Evolutionary conservation across 148 eudicot genomes (phyloP).

Genomic region (Persicaria tinctoria): DNA sequence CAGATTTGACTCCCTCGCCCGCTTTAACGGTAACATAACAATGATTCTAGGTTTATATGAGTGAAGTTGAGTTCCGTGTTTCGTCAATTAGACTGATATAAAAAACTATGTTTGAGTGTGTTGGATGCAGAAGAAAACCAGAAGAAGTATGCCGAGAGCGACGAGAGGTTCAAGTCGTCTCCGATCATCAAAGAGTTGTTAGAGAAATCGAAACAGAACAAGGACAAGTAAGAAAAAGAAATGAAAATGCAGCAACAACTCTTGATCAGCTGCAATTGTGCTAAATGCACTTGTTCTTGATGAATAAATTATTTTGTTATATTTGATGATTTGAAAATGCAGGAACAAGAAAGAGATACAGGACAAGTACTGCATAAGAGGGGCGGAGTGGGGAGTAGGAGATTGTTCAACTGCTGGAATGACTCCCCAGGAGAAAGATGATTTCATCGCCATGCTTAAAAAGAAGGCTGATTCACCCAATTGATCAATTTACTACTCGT

Average conservation of each 20-base stretch:
- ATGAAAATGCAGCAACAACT: background rate
- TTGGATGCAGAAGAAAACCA: conserved; percentile 69
- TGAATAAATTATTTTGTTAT: background rate
- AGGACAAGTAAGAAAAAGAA: conserved; percentile 51
- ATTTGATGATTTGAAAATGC: conserved; percentile 9
- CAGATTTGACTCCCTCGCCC: conserved; percentile 54
- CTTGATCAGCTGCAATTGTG: background rate
- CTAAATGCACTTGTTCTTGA: background rate
- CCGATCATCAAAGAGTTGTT: conserved; percentile 84
- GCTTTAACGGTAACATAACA: conserved; percentile 45
- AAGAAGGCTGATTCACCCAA: conserved; percentile 35
- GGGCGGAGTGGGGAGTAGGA: conserved; percentile 99
- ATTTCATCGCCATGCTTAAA: conserved; percentile 71
- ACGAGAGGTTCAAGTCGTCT: conserved; percentile 78
- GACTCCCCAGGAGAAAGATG: conserved; percentile 62
- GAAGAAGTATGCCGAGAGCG: conserved; percentile 76
- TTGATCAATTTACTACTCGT: background rate
- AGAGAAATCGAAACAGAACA: conserved; percentile 61
- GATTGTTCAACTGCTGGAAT: conserved; percentile 86
- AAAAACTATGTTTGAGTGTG: background rate
- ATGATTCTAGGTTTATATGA: no score
- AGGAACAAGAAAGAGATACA: conserved; percentile 73
- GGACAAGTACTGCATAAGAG: conserved; percentile 87
- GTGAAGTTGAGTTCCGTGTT: no score
- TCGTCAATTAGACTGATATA: no score